These are phyloP conservation scores for Warburgia ugandensis DNA, from an alignment of 164 flowering plant species.

Conservation along the genomic window DNA sequence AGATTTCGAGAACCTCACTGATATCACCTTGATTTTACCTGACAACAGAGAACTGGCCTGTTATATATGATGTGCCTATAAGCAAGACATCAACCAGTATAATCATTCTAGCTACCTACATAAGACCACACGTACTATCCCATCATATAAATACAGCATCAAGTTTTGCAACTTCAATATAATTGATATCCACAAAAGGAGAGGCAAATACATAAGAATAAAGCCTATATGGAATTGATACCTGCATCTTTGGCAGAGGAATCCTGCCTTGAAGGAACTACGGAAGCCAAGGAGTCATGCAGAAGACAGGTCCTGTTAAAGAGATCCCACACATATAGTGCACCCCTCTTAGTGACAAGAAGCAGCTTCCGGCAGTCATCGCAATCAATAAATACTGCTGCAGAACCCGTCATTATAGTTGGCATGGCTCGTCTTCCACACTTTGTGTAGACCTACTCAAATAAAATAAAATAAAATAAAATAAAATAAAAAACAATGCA, in stretches of 20 bases:
- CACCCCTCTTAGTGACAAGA: conserved; percentile 81
- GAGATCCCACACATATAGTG: conserved; percentile 84
- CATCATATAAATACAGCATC: too few species aligned
- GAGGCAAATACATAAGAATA: neutral
- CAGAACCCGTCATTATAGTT: conserved; percentile 93
- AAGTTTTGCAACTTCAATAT: too few species aligned
- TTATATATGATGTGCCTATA: too few species aligned
- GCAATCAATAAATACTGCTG: conserved; percentile 88
- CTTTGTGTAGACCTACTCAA: conserved; percentile 70
- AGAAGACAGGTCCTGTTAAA: conserved; percentile 71
- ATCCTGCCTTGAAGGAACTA: conserved; percentile 41
- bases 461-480: neutral
- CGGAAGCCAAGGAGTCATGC: conserved; percentile 69
- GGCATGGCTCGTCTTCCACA: conserved; percentile 99
- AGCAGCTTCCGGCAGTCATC: conserved; percentile 91
- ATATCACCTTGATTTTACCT: conserved; percentile 87
- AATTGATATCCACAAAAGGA: too few species aligned
- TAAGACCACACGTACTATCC: too few species aligned
- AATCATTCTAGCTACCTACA: too few species aligned
- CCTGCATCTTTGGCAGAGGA: conserved; percentile 59
- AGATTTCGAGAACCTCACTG: conserved; percentile 84
- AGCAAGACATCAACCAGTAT: too few species aligned
- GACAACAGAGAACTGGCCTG: conserved; percentile 14
- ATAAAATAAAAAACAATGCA: neutral
- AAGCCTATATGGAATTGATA: conserved; percentile 4